phyloP scores from a whole-genome alignment of 805 yeast genomes.

The Spathaspora sp. region DNA sequence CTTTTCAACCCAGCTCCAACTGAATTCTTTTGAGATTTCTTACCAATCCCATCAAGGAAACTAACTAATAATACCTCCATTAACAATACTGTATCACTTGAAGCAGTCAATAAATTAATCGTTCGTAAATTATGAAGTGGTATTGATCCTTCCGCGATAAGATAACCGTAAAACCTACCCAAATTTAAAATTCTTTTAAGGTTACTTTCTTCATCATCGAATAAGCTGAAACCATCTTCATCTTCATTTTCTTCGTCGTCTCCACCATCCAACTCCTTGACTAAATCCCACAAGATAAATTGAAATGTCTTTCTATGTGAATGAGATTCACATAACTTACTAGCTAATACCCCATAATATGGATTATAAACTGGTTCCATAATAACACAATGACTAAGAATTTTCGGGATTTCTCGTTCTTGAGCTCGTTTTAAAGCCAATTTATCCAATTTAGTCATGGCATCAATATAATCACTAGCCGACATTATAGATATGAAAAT shows the following conservation, averaged over 20 bases:
- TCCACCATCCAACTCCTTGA: constrained; percentile 62
- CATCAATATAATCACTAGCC: constrained; percentile 87
- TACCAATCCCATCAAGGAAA: constrained; percentile 61
- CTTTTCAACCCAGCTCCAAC: constrained; percentile 40
- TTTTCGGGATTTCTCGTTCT: constrained; percentile 81
- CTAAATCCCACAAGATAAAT: constrained; percentile 82
- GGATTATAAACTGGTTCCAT: constrained; percentile 86
- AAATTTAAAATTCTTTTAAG: constrained; percentile 61
- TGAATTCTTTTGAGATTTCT: constrained; percentile 50
- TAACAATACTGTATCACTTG: constrained; percentile 63
- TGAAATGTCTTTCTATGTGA: constrained; percentile 79
- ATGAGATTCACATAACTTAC: constrained; percentile 72
- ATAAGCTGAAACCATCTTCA: constrained; percentile 24
- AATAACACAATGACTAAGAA: constrained; percentile 80
- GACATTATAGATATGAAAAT: constrained; percentile 94
- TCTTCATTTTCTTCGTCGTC: constrained; percentile 32
- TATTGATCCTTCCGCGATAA: constrained; percentile 71
- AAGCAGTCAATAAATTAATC: constrained; percentile 67
- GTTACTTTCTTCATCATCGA: constrained; percentile 52
- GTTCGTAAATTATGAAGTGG: constrained; percentile 71
- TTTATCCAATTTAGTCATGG: constrained; percentile 77
- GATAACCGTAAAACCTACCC: constrained; percentile 76
- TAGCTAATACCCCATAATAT: constrained; percentile 78
- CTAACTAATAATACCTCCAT: constrained; percentile 71
- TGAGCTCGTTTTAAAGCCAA: constrained; percentile 74